phyloP scores from a whole-genome alignment of 768 basidiomycete genomes.

The Agrocybe praecox region DNA sequence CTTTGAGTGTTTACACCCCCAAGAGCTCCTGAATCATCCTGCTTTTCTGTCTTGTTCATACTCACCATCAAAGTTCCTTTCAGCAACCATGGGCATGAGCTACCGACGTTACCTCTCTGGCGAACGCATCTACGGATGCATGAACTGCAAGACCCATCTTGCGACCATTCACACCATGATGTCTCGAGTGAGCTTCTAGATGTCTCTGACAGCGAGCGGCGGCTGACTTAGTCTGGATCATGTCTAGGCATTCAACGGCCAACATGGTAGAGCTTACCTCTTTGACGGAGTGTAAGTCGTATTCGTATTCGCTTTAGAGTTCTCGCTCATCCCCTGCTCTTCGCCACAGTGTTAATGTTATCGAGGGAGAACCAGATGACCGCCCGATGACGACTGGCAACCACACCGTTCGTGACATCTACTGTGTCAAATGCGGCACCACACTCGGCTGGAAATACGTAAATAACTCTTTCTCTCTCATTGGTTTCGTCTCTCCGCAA shows the following conservation, averaged over 20 bases:
- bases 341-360: conserved; percentile 78
- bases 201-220: conserved; percentile 9
- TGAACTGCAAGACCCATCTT: conserved; percentile 85
- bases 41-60: conserved; percentile 39
- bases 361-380: conserved; percentile 88
- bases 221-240: conserved; percentile 13
- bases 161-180: conserved; percentile 92
- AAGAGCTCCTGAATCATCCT: background rate
- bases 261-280: conserved; percentile 93
- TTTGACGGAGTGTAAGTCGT: conserved; percentile 87
- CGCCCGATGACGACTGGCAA: conserved; percentile 96
- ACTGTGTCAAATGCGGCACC: conserved; percentile 86
- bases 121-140: conserved; percentile 87
- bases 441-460: conserved; percentile 99
- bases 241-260: conserved; percentile 90
- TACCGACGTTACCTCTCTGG: conserved; percentile 87
- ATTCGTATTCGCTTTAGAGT: conserved; percentile 1
- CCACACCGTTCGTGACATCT: conserved; percentile 95
- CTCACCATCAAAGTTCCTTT: conserved; percentile 25
- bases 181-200: conserved; percentile 63
- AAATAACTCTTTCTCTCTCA: conserved; percentile 29
- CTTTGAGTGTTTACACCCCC: conserved; percentile 12
- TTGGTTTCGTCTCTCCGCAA: background rate
- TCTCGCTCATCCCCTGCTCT: conserved; percentile 12
- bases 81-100: conserved; percentile 77